These are phyloP conservation scores for Linum lewisii DNA, from an alignment of 345 rosid species.

Conservation along the genomic window DNA sequence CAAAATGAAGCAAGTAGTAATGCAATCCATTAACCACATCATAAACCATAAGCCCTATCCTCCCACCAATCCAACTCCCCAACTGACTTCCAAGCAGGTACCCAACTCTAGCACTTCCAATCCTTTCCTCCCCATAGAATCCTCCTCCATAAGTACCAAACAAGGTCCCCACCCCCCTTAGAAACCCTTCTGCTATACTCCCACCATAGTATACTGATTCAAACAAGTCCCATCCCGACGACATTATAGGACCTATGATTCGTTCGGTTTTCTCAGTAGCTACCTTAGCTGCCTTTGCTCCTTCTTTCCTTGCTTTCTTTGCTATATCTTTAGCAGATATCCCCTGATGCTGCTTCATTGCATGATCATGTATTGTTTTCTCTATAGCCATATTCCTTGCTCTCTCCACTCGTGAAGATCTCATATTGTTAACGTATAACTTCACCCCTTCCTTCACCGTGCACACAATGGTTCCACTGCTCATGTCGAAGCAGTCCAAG, in stretches of 20 bases:
- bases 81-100: conserved; percentile 82
- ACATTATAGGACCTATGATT: conserved; percentile 72
- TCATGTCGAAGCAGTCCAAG: conserved; percentile 84
- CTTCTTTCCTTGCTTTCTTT: conserved; percentile 60
- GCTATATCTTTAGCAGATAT: conserved; percentile 56
- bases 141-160: conserved; percentile 83
- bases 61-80: conserved; percentile 97
- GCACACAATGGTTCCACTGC: conserved; percentile 73
- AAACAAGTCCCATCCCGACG: conserved; percentile 94
- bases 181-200: conserved; percentile 68
- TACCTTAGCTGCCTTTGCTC: conserved; percentile 79
- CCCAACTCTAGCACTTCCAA: conserved; percentile 79
- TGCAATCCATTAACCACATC: conserved; percentile 73
- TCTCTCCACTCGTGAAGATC: conserved; percentile 69
- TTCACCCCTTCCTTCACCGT: conserved; percentile 81
- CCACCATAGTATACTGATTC: conserved; percentile 92
- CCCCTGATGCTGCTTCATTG: conserved; percentile 53
- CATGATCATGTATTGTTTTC: conserved; percentile 52
- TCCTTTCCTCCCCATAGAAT: conserved; percentile 59
- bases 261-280: conserved; percentile 68
- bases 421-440: conserved; percentile 74
- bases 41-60: conserved; percentile 83
- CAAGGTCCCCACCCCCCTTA: conserved; percentile 83
- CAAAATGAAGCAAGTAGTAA: conserved; percentile 37
- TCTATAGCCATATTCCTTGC: conserved; percentile 56